Conservation (phyloP, 768 basidiomycete genomes). For the Leccinum barrowsii region DNA sequence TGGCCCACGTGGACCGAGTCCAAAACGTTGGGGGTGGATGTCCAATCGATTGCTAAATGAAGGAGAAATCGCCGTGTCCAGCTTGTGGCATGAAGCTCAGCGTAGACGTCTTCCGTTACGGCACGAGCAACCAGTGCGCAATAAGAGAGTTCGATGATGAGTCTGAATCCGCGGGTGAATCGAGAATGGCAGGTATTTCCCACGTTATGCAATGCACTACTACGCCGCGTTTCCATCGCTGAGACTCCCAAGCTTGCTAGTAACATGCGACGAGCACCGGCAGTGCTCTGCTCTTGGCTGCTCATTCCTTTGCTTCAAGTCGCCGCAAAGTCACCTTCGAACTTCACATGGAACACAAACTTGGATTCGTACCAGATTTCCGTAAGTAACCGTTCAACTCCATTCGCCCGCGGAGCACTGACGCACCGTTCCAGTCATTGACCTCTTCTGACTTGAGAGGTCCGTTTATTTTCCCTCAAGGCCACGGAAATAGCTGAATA, state of each 20-base stretch:
- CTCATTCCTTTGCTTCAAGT: conserved; percentile 10
- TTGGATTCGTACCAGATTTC: conserved; percentile 25
- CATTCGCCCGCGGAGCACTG: conserved; percentile 8
- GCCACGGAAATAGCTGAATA: not conserved
- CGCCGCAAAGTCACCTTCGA: conserved; percentile 6
- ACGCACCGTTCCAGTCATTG: conserved; percentile 18
- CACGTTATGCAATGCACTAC: conserved; percentile 7
- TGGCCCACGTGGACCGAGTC: not conserved
- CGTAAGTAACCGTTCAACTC: conserved; percentile 12
- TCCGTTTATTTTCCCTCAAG: not conserved
- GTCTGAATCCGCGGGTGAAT: not conserved
- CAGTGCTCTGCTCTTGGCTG: conserved; percentile 14
- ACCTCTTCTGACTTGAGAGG: conserved; percentile 17
- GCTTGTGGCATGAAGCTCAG: not conserved
- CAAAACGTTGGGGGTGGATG: not conserved
- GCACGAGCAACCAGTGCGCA: not conserved
- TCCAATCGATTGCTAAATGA: not conserved
- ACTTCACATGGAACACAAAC: conserved; percentile 16
- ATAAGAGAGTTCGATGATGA: no score
- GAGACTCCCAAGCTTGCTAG: not conserved
- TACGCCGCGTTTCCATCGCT: not conserved
- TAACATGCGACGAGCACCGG: conserved; percentile 25
- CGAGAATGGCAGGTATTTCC: conserved; percentile 3
- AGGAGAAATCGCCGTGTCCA: not conserved
- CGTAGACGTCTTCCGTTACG: not conserved